Evolutionary conservation across 371 early-diverging fungal genomes (phyloP).

Genomic region (Circinella umbellata): DNA sequence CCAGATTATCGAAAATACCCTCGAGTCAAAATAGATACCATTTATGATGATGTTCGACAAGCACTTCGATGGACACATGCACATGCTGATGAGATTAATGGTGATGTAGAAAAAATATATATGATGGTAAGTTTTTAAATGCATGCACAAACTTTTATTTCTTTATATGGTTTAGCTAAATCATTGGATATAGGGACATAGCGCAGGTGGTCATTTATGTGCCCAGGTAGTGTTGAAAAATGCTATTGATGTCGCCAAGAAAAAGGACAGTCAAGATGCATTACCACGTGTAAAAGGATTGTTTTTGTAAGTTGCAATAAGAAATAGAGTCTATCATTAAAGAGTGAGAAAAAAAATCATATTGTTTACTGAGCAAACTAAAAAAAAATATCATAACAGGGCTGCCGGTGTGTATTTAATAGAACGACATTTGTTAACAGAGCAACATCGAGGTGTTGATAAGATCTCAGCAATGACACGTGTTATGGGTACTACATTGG

Average conservation of each 20-base stretch:
- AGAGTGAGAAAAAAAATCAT: no score
- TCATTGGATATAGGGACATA: slow-evolving; percentile 48
- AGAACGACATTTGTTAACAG: slow-evolving; percentile 62
- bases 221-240: slow-evolving; percentile 45
- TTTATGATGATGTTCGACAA: slow-evolving; percentile 68
- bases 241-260: slow-evolving; percentile 33
- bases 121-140: slow-evolving; percentile 53
- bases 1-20: slow-evolving; percentile 79
- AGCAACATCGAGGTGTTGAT: slow-evolving; percentile 71
- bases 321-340: no score
- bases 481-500: slow-evolving; percentile 58
- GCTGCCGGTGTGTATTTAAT: slow-evolving; percentile 73
- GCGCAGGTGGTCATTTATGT: slow-evolving; percentile 57
- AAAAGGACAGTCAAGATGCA: slow-evolving; percentile 12
- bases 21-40: slow-evolving; percentile 54
- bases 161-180: not conserved
- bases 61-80: slow-evolving; percentile 67
- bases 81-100: slow-evolving; percentile 52
- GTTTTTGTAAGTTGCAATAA: slow-evolving; percentile 46
- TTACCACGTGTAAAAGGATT: slow-evolving; percentile 58
- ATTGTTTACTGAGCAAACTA: not conserved
- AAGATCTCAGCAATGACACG: slow-evolving; percentile 76
- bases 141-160: no score
- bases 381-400: slow-evolving; percentile 18
- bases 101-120: slow-evolving; percentile 56